A percentile compares a stretch with the other conserved stretches of the same genome.
Conservation (phyloP, 768 basidiomycete genomes). For the Pleurotus sapidus region DNA sequence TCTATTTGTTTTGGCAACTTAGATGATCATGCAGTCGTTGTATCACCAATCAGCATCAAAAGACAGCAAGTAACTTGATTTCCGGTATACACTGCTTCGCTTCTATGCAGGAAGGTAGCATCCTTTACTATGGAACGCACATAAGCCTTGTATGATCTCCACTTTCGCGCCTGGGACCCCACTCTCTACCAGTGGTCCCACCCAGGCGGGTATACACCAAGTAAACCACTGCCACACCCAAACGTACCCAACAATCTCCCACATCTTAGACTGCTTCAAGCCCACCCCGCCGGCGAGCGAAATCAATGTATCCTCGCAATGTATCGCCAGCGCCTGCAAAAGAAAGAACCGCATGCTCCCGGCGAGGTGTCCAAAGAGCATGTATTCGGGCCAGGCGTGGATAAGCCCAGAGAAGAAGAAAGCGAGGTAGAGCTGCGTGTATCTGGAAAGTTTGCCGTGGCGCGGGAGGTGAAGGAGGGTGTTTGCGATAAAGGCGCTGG, state of each 20-base stretch:
- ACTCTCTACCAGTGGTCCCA: neutral
- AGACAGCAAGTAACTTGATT: too few species aligned
- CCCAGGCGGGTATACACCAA: neutral
- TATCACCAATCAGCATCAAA: too few species aligned
- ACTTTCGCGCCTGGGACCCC: neutral
- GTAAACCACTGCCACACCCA: constrained; percentile 17
- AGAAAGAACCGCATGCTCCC: constrained; percentile 23
- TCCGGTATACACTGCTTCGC: too few species aligned
- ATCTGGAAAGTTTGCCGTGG: constrained; percentile 16
- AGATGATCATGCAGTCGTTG: too few species aligned
- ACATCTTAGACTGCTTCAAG: neutral
- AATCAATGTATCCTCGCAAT: constrained; percentile 26
- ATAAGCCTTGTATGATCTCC: too few species aligned
- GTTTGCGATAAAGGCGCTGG: constrained; percentile 17
- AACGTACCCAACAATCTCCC: constrained; percentile 10
- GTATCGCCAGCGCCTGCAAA: constrained; percentile 26
- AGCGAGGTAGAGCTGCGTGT: constrained; percentile 26
- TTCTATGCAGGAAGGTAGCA: too few species aligned
- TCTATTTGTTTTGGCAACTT: too few species aligned
- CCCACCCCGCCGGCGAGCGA: constrained; percentile 13
- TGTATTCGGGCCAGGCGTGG: constrained; percentile 21
- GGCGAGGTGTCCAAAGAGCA: constrained; percentile 8
- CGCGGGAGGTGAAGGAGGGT: constrained; percentile 17
- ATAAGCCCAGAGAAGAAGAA: constrained; percentile 28
- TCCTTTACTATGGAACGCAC: too few species aligned